Base-by-base conservation (phyloP, 1,284 basidiomycete species). In the Puccinia hordei region DNA sequence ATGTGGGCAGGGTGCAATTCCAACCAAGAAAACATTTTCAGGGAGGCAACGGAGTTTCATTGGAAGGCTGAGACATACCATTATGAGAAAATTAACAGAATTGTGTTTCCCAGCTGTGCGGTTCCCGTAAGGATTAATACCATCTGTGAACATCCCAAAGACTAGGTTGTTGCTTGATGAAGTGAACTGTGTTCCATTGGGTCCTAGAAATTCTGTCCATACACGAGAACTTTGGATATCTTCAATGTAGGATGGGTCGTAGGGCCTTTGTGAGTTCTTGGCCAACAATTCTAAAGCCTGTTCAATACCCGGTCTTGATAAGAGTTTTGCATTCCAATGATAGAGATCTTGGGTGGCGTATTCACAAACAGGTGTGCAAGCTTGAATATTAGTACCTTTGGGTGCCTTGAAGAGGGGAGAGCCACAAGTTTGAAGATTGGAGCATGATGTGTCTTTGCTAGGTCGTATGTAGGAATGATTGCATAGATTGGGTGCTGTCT, bases 21-120 rank as follows among this genome's bases (percentile, higher is more conserved):
- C 86, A 9, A 84, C 85, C 9, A 87, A 82, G 17, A 59, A 87
- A 19, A 87, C 82, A 66, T 88, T 87, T 66, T 87, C 85, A 0
- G 82, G 61, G 17, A 83, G 81, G 76, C 85, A 85, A 0, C 87
- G 84, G 15, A 86, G 53, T 6, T 82, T 46, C 0, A 82, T 82
- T 2, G 87, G 87, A 13, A 75, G 73, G n/a, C 38, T 44, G 15
- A 63, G 44, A 27, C 55, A 69, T 13, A 69, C 55, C 19, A 78
- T 10, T n/a, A 78, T 22, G 12, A 69, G n/a, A 9, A 78, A 78
- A 2, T 65, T 68, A 17, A 78, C 41, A 5, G 49, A 57, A 2
- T 19, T 35, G 24, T 69, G 49, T 24, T 68, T 66, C 2, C 75
- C 75, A 22, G 51, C 27, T 57, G 53, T 46, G 0, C 46, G 46